phyloP scores from a whole-genome alignment of 768 basidiomycete genomes.

The Panaeolus cyanescens region DNA sequence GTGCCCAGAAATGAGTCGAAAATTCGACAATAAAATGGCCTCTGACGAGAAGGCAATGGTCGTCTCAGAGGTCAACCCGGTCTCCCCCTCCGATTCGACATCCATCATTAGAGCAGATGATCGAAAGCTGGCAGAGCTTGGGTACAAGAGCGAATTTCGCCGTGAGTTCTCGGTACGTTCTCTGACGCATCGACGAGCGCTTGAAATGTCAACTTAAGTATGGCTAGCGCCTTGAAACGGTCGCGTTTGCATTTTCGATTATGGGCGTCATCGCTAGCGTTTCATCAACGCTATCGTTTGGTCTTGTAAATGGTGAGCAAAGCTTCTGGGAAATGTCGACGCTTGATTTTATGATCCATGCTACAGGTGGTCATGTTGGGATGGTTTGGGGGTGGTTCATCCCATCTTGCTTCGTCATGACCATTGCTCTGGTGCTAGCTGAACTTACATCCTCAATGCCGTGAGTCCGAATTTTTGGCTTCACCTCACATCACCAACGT shows the following conservation, averaged over 20 bases:
- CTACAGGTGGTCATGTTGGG: constrained; percentile 72
- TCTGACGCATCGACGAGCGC: background rate
- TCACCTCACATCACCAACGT: background rate
- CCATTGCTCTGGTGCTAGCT: constrained; percentile 71
- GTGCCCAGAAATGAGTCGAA: background rate
- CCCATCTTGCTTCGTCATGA: constrained; percentile 67
- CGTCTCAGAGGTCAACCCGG: background rate
- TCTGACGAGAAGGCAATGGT: background rate
- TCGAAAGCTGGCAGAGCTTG: constrained; percentile 59
- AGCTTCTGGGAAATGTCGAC: background rate
- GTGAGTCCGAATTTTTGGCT: constrained; percentile 39
- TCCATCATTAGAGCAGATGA: constrained; percentile 39
- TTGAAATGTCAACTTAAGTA: background rate
- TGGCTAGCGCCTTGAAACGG: constrained; percentile 58
- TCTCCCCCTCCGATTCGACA: background rate
- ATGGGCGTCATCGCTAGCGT: constrained; percentile 77
- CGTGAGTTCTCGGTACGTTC: constrained; percentile 68
- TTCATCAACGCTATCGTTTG: constrained; percentile 66
- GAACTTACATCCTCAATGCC: constrained; percentile 77
- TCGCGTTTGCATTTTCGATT: constrained; percentile 68
- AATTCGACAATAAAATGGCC: background rate
- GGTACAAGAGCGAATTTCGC: constrained; percentile 73
- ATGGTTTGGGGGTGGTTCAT: constrained; percentile 81
- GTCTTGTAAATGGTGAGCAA: constrained; percentile 52
- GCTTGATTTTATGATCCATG: background rate